phyloP scores from a whole-genome alignment of 2,329 filamentous ascomycete genomes.

The Pseudocercospora ulei region DNA sequence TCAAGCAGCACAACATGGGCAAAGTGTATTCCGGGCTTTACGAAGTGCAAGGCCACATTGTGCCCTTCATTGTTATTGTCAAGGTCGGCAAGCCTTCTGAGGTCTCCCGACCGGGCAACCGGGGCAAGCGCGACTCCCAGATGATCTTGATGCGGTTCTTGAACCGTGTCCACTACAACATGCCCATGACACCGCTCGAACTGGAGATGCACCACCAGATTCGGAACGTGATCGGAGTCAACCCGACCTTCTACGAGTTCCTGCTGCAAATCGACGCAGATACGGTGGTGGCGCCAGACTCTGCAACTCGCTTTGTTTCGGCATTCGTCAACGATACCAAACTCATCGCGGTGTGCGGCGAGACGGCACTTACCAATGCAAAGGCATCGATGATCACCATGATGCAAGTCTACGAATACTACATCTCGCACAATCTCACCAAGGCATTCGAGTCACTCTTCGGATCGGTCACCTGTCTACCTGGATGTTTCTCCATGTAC shows the following conservation, averaged over 20 bases:
- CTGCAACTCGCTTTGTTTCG: conserved; percentile 83
- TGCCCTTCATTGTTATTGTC: conserved; percentile 91
- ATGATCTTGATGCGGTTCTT: conserved; percentile 98
- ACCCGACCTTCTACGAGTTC: conserved; percentile 96
- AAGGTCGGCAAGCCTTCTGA: conserved; percentile 86
- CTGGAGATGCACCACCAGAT: conserved; percentile 99
- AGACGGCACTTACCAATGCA: conserved; percentile 85
- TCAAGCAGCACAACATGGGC: conserved; percentile 98
- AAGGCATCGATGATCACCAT: conserved; percentile 92
- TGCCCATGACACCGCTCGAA: conserved; percentile 90
- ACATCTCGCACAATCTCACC: conserved; percentile 92
- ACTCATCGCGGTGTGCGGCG: conserved; percentile 87
- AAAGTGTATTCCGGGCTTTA: conserved; percentile 97
- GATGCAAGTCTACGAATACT: conserved; percentile 99
- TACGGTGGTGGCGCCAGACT: conserved; percentile 82
- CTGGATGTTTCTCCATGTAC: conserved; percentile 99
- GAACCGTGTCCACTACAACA: conserved; percentile 96
- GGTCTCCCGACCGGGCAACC: conserved; percentile 70
- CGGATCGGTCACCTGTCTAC: conserved; percentile 91
- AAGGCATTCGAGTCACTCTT: conserved; percentile 98
- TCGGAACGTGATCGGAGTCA: conserved; percentile 95
- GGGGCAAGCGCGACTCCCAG: conserved; percentile 98
- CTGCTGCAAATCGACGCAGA: conserved; percentile 95
- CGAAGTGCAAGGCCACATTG: conserved; percentile 94
- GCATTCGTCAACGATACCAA: conserved; percentile 85